Percentiles rank a stretch among this genome's conserved stretches.
phyloP scores from a whole-genome alignment of 306 rosid species.

The Arachis hypogaea region DNA sequence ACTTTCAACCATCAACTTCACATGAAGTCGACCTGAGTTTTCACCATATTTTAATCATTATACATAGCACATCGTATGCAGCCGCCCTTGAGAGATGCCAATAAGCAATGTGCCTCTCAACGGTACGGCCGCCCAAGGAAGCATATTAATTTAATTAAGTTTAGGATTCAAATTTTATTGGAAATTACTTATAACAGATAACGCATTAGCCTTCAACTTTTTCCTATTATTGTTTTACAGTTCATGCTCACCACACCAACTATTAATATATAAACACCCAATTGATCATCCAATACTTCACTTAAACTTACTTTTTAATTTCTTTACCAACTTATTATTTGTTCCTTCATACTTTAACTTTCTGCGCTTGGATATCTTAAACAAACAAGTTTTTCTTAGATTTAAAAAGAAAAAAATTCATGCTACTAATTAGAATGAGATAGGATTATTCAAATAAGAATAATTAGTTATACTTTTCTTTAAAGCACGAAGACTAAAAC shows the following conservation, averaged over 20 bases:
- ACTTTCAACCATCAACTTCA: no score
- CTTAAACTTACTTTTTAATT: no score
- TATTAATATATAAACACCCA: neutral
- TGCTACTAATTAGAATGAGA: no score
- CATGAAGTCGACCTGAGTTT: no score
- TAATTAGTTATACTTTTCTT: no score
- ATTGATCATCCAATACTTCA: neutral
- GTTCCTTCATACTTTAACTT: neutral
- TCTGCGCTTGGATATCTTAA: neutral
- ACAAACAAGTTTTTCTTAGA: neutral
- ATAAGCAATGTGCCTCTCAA: slow-evolving; percentile 21
- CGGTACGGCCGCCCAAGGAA: slow-evolving; percentile 27
- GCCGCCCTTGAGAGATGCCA: slow-evolving; percentile 29
- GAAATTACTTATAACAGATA: neutral
- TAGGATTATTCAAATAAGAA: no score
- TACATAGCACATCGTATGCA: neutral
- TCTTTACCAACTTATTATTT: no score
- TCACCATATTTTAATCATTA: no score
- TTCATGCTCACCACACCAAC: neutral
- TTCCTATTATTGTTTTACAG: neutral
- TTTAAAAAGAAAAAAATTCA: no score
- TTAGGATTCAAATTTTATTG: neutral
- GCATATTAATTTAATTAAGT: neutral
- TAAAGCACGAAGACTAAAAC: neutral
- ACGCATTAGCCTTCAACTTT: neutral